These are phyloP conservation scores for Pseudonectria buxi DNA, from an alignment of 2,329 filamentous ascomycete species.

Conservation along the genomic window DNA sequence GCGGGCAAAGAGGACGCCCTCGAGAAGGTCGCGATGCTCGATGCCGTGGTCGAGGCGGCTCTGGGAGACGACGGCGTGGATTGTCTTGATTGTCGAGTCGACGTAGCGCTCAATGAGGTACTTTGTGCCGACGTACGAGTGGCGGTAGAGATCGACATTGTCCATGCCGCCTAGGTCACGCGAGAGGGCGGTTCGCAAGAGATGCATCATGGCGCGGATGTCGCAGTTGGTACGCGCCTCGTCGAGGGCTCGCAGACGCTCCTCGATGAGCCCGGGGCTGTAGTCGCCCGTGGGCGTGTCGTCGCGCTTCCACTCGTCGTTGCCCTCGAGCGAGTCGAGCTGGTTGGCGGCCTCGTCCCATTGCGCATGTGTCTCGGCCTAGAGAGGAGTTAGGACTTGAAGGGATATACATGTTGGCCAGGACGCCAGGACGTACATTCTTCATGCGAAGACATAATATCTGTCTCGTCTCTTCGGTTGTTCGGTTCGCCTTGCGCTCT, in stretches of 20 bases:
- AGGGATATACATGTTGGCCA: too few relatives aligned
- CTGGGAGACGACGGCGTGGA: conserved; percentile 63
- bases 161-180: conserved; percentile 83
- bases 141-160: conserved; percentile 72
- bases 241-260: conserved; percentile 66
- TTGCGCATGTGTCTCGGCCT: conserved; percentile 63
- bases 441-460: conserved; percentile 59
- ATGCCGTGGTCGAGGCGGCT: conserved; percentile 46
- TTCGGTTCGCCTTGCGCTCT: conserved; percentile 40
- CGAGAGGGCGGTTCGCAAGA: conserved; percentile 72
- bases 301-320: conserved; percentile 68
- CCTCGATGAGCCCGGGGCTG: conserved; percentile 60
- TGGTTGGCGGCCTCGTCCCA: conserved; percentile 72
- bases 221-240: conserved; percentile 66
- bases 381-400: too few relatives aligned
- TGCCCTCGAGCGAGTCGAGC: conserved; percentile 72
- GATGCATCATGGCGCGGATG: conserved; percentile 67
- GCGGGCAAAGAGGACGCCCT: conserved; percentile 63
- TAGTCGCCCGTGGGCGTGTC: conserved; percentile 60
- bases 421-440: conserved; percentile 43
- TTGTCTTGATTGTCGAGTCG: conserved; percentile 66
- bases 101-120: conserved; percentile 81
- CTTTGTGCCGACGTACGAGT: conserved; percentile 83
- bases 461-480: conserved; percentile 53
- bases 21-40: conserved; percentile 54